Percentiles rank a stretch among this genome's conserved stretches.
These are phyloP conservation scores for Ajuga chamaepitys DNA, from an alignment of 257 asterid species.

Conservation along the genomic window DNA sequence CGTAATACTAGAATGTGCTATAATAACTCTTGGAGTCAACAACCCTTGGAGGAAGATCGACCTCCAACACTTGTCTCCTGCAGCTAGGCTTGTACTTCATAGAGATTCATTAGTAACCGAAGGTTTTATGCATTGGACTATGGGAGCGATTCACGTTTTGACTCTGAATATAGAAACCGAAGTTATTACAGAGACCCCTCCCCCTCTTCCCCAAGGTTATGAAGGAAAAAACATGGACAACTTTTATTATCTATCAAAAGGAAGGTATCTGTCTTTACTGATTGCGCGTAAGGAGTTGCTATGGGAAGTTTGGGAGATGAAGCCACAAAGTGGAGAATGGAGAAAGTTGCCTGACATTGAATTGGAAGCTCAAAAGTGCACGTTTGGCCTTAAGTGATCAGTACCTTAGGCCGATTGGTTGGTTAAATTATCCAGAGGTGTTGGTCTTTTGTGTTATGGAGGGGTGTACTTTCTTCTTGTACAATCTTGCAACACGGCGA, in stretches of 20 bases:
- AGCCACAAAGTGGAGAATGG: not conserved
- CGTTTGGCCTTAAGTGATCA: not conserved
- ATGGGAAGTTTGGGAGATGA: not conserved
- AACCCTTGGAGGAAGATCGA: not conserved
- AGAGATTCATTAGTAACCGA: not conserved
- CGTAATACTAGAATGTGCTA: not conserved
- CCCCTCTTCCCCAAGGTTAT: no score
- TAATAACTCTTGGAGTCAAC: not conserved
- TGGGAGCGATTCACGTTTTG: not conserved
- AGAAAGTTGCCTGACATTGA: not conserved
- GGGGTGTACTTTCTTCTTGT: not conserved
- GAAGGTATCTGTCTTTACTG: not conserved
- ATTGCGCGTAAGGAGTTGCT: not conserved
- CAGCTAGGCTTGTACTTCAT: not conserved
- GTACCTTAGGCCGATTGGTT: not conserved
- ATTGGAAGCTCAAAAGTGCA: not conserved
- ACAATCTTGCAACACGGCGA: not conserved
- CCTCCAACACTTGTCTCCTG: not conserved
- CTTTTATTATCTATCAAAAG: no score
- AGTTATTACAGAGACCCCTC: not conserved
- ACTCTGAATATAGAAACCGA: not conserved
- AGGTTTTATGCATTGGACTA: conserved; percentile 5
- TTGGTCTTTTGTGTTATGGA: not conserved
- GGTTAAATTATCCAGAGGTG: not conserved
- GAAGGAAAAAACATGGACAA: no score